These are phyloP conservation scores for Camellia sinensis DNA, from an alignment of 148 eudicot species.

Conservation along the genomic window DNA sequence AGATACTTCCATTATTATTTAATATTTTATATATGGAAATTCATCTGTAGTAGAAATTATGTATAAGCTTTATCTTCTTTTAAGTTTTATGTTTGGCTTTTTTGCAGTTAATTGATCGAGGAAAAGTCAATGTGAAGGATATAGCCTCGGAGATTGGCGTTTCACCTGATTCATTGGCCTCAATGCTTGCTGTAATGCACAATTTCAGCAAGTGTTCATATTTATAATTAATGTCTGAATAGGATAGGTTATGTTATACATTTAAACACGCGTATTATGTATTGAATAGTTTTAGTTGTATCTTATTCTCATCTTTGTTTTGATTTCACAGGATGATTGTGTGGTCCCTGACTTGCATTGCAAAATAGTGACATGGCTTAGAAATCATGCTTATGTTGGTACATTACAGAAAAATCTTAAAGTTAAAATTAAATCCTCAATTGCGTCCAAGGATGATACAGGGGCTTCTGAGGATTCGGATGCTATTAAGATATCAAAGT, in stretches of 20 bases:
- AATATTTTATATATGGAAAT: neutral
- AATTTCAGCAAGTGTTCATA: slow-evolving; percentile 11
- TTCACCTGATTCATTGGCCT: slow-evolving; percentile 55
- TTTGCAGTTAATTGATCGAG: slow-evolving; percentile 68
- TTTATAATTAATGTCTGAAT: slow-evolving; percentile 20
- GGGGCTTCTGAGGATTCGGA: slow-evolving; percentile 42
- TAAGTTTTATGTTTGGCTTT: slow-evolving; percentile 9
- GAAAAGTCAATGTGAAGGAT: slow-evolving; percentile 65
- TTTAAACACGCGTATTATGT: neutral
- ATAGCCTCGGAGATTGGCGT: slow-evolving; percentile 67
- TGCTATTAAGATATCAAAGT: slow-evolving; percentile 35
- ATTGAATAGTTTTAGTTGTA: neutral
- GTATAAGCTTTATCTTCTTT: slow-evolving; percentile 9
- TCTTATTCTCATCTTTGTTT: slow-evolving; percentile 3
- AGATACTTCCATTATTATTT: neutral
- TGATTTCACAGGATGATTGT: slow-evolving; percentile 48
- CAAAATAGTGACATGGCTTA: slow-evolving; percentile 70
- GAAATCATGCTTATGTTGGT: slow-evolving; percentile 52
- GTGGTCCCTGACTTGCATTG: slow-evolving; percentile 51
- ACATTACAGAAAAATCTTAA: slow-evolving; percentile 41
- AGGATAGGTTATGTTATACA: neutral
- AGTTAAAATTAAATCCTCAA: slow-evolving; percentile 43
- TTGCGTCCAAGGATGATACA: slow-evolving; percentile 39
- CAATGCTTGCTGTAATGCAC: slow-evolving; percentile 57
- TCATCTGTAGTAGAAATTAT: neutral